These are phyloP conservation scores for Wickerhamiella slavikovae DNA, from an alignment of 805 yeast species.

Conservation along the genomic window DNA sequence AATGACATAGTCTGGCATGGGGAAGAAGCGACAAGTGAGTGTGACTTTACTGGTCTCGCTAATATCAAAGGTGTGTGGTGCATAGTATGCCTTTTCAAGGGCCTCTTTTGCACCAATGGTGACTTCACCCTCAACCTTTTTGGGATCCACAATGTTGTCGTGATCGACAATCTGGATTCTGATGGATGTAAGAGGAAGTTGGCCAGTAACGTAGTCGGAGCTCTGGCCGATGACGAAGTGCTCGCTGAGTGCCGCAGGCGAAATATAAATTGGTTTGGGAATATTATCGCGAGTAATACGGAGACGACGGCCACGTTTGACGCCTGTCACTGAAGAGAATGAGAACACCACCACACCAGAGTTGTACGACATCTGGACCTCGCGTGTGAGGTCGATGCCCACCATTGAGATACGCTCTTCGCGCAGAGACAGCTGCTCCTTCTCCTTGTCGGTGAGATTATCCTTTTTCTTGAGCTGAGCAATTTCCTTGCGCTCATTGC, in stretches of 20 bases:
- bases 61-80: constrained; percentile 8
- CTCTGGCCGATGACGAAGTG: constrained; percentile 9
- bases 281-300: constrained; percentile 62
- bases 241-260: constrained; percentile 31
- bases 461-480: constrained; percentile 11
- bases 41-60: constrained; percentile 5
- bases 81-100: constrained; percentile 8
- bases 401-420: constrained; percentile 13
- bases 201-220: constrained; percentile 13
- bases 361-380: constrained; percentile 34
- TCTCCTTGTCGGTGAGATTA: constrained; percentile 15
- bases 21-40: constrained; percentile 43
- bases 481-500: constrained; percentile 28
- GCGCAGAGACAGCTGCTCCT: constrained; percentile 13
- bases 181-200: constrained; percentile 8
- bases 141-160: constrained; percentile 4
- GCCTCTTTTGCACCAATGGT: constrained; percentile 26
- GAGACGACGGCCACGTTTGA: constrained; percentile 30
- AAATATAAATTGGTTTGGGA: constrained; percentile 41
- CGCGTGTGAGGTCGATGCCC: constrained; percentile 17
- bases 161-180: constrained; percentile 11
- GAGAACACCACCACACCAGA: constrained; percentile 64
- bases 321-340: constrained; percentile 17
- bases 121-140: constrained; percentile 20
- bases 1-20: constrained; percentile 33